A percentile compares a stretch with the other conserved stretches of the same genome.
Evolutionary conservation across 768 basidiomycete genomes (phyloP).

Genomic region (Mycena rosella): DNA sequence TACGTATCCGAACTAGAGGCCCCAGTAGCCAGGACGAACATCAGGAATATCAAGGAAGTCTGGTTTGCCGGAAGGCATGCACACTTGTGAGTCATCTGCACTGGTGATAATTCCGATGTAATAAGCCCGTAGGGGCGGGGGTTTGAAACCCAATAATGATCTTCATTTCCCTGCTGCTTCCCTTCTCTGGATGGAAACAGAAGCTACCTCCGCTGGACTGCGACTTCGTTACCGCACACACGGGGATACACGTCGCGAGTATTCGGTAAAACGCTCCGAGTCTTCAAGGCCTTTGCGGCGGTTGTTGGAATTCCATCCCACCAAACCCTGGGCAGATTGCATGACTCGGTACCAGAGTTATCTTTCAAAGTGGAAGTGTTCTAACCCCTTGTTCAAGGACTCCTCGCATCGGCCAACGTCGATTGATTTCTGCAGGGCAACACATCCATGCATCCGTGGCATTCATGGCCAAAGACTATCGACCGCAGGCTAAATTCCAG

Average conservation of each 20-base stretch:
- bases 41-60: constrained; percentile 40
- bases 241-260: not conserved
- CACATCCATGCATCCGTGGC: constrained; percentile 37
- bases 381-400: constrained; percentile 7
- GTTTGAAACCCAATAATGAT: constrained; percentile 23
- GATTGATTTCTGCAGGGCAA: constrained; percentile 28
- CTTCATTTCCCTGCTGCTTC: constrained; percentile 35
- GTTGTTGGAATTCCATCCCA: not conserved
- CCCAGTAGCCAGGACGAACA: not conserved
- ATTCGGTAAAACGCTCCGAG: not conserved
- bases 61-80: constrained; percentile 44
- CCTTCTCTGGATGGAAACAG: constrained; percentile 49
- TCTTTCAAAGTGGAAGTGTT: not conserved
- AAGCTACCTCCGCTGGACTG: constrained; percentile 44
- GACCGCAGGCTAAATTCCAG: constrained; percentile 14
- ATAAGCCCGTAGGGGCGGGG: constrained; percentile 37
- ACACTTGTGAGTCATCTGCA: constrained; percentile 38
- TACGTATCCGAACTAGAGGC: not conserved
- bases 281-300: not conserved
- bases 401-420: not conserved
- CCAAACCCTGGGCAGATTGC: not conserved
- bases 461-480: constrained; percentile 23
- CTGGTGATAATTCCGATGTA: not conserved
- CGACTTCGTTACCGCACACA: constrained; percentile 30
- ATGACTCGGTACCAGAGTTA: not conserved